Base-by-base conservation (phyloP, 805 yeast species). In the Pichia scutulata region DNA sequence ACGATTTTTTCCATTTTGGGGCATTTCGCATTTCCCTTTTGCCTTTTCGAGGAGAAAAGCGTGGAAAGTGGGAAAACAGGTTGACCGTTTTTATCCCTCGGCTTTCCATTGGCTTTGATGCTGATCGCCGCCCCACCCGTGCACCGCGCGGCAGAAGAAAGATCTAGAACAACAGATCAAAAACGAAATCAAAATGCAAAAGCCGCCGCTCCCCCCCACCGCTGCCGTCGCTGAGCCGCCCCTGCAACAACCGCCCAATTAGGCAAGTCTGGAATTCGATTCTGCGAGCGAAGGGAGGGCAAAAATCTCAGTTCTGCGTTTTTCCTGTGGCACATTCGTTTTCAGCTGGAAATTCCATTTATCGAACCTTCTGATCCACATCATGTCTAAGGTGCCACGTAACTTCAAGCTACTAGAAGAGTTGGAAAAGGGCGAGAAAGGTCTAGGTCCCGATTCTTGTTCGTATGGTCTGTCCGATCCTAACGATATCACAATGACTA, bases 391-490 rank as follows among this genome's bases (percentile, higher is more conserved):
- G 44, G 55, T 63, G 41, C 99, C 99, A 58, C 82, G 99, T 69
- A 90, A 88, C 66, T 93, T 93, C 70, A 86, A 95, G 65, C 79
- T 93, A 33, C 76, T 93, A 55, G 99, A 93, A 70, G 99, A 93
- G 70, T 76, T 93, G 57, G 99, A 95, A 68, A 92, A 92, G 62
- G 99, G 99, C 45, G 99, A 93, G 65, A 93, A 93, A 67, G 99
- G 99, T 21, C 74, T 87, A 44, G 97, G 98, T 21, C 93, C 97
- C 24, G 98, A 93, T 67, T 86, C 96, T 16, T 90, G 96, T 66
- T 92, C 98, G 22, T 89, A 93, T 62, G 99, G 99, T 0, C 76
- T 93, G 44, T 82, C 88, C 23, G 92, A 88, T 60, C 82, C 85
- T 55, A 96, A 87, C 60, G 99, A 93, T 65, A 87, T 90, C 57